Evolutionary conservation across 805 yeast species (phyloP).

Genomic region (Hermanozyma aechmeae): DNA sequence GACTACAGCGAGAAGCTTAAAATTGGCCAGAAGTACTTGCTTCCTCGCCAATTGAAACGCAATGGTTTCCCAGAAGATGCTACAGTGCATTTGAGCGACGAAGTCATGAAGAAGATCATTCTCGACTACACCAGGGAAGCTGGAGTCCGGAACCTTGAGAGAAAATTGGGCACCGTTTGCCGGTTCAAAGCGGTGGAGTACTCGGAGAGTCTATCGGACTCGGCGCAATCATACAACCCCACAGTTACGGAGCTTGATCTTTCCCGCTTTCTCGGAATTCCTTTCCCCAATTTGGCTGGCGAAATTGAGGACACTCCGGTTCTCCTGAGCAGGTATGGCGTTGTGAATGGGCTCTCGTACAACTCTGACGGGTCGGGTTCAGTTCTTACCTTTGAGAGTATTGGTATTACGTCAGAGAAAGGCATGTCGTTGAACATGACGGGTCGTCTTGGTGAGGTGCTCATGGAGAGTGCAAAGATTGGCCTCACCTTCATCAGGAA

Average conservation of each 20-base stretch:
- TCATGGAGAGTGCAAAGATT: slow-evolving; percentile 73
- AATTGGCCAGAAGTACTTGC: slow-evolving; percentile 57
- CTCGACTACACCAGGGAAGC: slow-evolving; percentile 73
- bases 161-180: slow-evolving; percentile 67
- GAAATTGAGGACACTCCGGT: slow-evolving; percentile 31
- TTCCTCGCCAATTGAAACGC: slow-evolving; percentile 65
- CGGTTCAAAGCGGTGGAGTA: slow-evolving; percentile 75
- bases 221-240: slow-evolving; percentile 19
- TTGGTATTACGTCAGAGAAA: slow-evolving; percentile 45
- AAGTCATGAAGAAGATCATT: slow-evolving; percentile 53
- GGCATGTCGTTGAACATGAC: slow-evolving; percentile 48
- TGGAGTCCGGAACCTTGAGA: slow-evolving; percentile 75
- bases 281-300: slow-evolving; percentile 30
- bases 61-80: slow-evolving; percentile 47
- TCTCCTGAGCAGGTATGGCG: slow-evolving; percentile 50
- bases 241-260: slow-evolving; percentile 45
- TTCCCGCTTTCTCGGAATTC: slow-evolving; percentile 62
- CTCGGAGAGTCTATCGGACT: slow-evolving; percentile 20
- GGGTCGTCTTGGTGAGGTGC: slow-evolving; percentile 74
- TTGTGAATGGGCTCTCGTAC: slow-evolving; percentile 83
- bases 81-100: slow-evolving; percentile 38
- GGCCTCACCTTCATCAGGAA: slow-evolving; percentile 67
- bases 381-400: slow-evolving; percentile 68
- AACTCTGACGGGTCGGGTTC: slow-evolving; percentile 84
- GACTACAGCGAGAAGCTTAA: slow-evolving; percentile 67